Evolutionary conservation across 2,329 filamentous ascomycete species (phyloP).

Genomic region (Penicillium sclerotiorum): DNA sequence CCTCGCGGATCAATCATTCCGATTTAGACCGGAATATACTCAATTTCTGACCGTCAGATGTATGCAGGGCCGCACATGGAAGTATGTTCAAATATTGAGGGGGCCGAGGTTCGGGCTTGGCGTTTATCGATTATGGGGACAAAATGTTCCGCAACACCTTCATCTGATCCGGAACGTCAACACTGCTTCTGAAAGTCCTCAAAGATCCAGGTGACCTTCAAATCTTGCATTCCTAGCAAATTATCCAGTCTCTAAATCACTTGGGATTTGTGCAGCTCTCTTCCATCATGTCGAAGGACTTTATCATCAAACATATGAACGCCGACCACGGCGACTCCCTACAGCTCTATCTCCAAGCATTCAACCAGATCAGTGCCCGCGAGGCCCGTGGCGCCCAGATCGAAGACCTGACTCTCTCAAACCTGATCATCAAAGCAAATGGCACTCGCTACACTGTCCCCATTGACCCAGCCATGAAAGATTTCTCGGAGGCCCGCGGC

Average conservation of each 20-base stretch:
- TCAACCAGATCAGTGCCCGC: constrained; percentile 59
- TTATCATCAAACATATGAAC: constrained; percentile 86
- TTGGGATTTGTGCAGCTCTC: no score
- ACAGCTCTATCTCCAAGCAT: constrained; percentile 75
- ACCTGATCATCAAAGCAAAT: constrained; percentile 64
- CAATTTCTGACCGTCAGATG: not conserved
- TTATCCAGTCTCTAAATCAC: no score
- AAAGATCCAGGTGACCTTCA: no score
- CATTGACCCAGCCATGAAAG: constrained; percentile 70
- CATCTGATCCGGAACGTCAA: not conserved
- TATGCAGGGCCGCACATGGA: not conserved
- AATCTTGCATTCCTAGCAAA: no score
- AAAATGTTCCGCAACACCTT: no score
- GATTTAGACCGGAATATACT: not conserved
- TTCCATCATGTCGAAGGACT: constrained; percentile 52
- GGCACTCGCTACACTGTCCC: constrained; percentile 56
- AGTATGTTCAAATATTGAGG: not conserved
- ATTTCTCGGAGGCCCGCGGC: constrained; percentile 67
- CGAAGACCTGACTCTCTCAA: constrained; percentile 64
- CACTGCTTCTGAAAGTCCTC: not conserved
- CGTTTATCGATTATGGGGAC: constrained; percentile 15
- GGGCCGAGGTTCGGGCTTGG: constrained; percentile 26
- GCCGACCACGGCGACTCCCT: constrained; percentile 75
- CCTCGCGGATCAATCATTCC: no score
- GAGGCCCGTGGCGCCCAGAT: constrained; percentile 63